These are phyloP conservation scores for Zygoascus meyerae DNA, from an alignment of 1,139 yeast genomes.

Conservation along the genomic window DNA sequence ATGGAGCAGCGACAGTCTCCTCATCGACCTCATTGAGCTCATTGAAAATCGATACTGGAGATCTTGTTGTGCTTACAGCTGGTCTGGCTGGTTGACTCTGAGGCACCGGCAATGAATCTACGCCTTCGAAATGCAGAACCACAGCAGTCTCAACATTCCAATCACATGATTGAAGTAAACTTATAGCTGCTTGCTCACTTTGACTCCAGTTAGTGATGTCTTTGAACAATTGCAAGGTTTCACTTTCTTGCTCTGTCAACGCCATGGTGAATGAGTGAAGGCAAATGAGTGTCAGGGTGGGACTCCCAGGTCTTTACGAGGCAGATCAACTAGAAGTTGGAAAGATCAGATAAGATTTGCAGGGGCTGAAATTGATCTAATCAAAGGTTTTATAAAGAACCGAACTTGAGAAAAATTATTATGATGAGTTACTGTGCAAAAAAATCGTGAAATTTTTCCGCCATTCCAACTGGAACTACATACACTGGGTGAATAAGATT, in stretches of 20 bases:
- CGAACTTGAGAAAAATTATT: neutral
- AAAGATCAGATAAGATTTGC: no score
- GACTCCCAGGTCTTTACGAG: neutral
- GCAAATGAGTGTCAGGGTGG: neutral
- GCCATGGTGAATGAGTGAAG: constrained; percentile 16
- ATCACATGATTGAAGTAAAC: constrained; percentile 23
- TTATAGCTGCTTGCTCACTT: constrained; percentile 23
- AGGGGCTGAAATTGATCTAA: no score
- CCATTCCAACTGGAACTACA: constrained; percentile 48
- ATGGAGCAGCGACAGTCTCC: constrained; percentile 10
- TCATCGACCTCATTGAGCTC: constrained; percentile 25
- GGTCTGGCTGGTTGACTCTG: constrained; percentile 11
- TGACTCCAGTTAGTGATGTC: constrained; percentile 30
- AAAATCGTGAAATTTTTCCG: constrained; percentile 28
- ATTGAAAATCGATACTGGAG: constrained; percentile 27
- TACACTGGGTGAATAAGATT: constrained; percentile 55
- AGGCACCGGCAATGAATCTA: constrained; percentile 11
- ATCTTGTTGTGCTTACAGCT: constrained; percentile 9
- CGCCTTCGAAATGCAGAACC: constrained; percentile 29
- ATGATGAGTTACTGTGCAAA: neutral
- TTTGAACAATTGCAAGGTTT: constrained; percentile 21
- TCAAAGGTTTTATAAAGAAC: neutral
- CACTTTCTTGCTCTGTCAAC: constrained; percentile 16
- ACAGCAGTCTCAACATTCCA: constrained; percentile 33
- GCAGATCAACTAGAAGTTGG: no score